Evolutionary conservation across 495 filamentous ascomycete species (phyloP), one percentile per base, ranked within the genome.

Genomic region (Chaetomium cochliodes): DNA sequence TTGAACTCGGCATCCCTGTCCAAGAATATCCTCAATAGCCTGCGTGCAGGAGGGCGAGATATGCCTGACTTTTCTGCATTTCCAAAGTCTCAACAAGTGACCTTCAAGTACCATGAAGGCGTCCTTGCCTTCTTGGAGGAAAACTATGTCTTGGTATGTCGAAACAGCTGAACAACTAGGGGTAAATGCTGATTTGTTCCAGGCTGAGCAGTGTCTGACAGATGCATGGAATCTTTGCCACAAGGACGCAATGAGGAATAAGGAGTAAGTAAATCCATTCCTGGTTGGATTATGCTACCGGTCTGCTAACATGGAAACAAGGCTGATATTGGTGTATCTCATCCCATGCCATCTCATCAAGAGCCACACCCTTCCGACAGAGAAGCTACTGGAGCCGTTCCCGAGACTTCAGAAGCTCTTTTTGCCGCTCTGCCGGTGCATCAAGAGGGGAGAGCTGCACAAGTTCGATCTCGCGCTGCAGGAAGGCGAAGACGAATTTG

Each of bases 51-150:
- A n/a, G 81, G 82, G 20, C 80, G 79, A 12, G 96, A 98, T 68
- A 87, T 97, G 73, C 94, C 96, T 1, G 72, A 81, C 0, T 77
- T 96, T 23, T 79, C 85, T 2, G 76, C 78, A 8, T 97, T 93
- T 72, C 94, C 94, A 1, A 90, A 88, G 63, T 87, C 92, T 0
- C 93, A 98, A 66, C 88, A 90, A 52, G 92, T 97, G n/a, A 97
- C 94, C 2, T 98, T 96, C 78, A 90, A 92, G 70, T 98, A 97
- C 76, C 97, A 96, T 71, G 82, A 91, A 68, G 94, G 96, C 18
- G 89, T 98, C 18, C 86, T 98, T 25, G 78, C 85, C 57, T 98
- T 98, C 73, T 76, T 98, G 12, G 92, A 97, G 64, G 96, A 98
- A 74, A 88, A 97, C 65, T 98, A 98, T 69, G 79, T 78, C 1